Evolutionary conservation across 2,329 filamentous ascomycete genomes (phyloP), one percentile per base, ranked within the genome.

Genomic region (Diaporthe sp.): DNA sequence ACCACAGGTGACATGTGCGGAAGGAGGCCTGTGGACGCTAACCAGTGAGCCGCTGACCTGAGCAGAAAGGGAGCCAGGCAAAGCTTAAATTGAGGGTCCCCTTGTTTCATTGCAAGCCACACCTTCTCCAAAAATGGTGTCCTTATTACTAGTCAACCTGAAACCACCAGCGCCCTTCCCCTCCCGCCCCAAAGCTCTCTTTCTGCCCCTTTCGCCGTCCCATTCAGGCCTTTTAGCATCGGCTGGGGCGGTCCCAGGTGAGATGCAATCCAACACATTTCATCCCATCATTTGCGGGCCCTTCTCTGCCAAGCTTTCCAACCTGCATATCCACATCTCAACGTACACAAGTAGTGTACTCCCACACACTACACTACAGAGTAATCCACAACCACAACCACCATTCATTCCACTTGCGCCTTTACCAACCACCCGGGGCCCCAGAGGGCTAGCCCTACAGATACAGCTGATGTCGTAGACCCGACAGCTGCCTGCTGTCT

Each of bases 21-120:
- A 25, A 25, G 55, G 55, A 39, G 55, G 39, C 55, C 58, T 42
- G 35, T 25, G 35, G 39, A 61, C n/a, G 15, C 13, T 42, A 37
- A 37, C 59, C 37, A 44, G 7, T 10, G 39, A 44, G 44, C 59
- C 39, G 47, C 39, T 65, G 59, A 47, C 39, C 25, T 32, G 39
- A 63, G 25, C 59, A 63, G 59, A 44, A 35, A 65, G 13, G 30
- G 61, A 6, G 27, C 63, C 63, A 50, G 61, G 44, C 47, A 30
- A 68, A 68, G 63, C 63, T 68, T 68, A 68, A 68, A 68, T 53
- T 68, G 63, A 68, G 63, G 63, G 47, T 53, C 63, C n/a, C 63
- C 63, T 68, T 68, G 63, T 68, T 68, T 68, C 63, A 68, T 35
- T 27, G n/a, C 63, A 68, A 68, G 47, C 63, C 63, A 68, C 63